Percentiles rank a stretch among this genome's conserved stretches.
phyloP scores from a whole-genome alignment of 805 yeast species.

The Saccharomyces cerevisiae region DNA sequence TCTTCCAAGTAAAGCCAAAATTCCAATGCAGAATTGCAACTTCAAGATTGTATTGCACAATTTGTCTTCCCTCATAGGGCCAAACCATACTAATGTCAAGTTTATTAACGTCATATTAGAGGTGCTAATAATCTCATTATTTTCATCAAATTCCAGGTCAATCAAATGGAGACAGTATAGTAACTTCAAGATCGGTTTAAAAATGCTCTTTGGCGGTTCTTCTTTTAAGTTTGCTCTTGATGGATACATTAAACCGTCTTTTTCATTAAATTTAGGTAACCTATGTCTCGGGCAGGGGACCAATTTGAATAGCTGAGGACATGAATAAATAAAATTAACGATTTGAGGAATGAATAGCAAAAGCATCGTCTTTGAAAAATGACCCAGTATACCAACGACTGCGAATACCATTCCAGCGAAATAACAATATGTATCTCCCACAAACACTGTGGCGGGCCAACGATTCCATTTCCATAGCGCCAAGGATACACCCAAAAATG shows the following conservation, averaged over 20 bases:
- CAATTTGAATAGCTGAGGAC: constrained; percentile 82
- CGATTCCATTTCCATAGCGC: constrained; percentile 74
- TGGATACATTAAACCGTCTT: constrained; percentile 69
- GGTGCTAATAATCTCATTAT: constrained; percentile 34
- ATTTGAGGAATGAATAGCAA: constrained; percentile 86
- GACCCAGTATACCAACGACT: constrained; percentile 91
- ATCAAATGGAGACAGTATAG: constrained; percentile 43
- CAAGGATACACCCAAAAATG: constrained; percentile 76
- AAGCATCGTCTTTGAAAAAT: constrained; percentile 86
- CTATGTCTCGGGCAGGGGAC: constrained; percentile 96
- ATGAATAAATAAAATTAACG: constrained; percentile 77
- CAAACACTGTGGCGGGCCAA: constrained; percentile 90
- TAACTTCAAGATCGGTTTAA: constrained; percentile 33
- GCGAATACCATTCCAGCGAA: constrained; percentile 99
- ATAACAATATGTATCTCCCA: constrained; percentile 96
- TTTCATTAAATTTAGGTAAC: constrained; percentile 64
- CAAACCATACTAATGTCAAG: constrained; percentile 72
- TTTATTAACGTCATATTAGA: constrained; percentile 87
- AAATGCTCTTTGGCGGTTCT: constrained; percentile 27
- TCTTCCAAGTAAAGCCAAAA: constrained; percentile 58
- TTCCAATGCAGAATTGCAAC: constrained; percentile 60
- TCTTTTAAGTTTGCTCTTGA: constrained; percentile 44
- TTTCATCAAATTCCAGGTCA: constrained; percentile 36
- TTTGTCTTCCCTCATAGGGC: constrained; percentile 80
- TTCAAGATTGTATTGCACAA: constrained; percentile 53